Evolutionary conservation across 2,329 filamentous ascomycete genomes (phyloP).

Genomic region (Venturia oleaginea): DNA sequence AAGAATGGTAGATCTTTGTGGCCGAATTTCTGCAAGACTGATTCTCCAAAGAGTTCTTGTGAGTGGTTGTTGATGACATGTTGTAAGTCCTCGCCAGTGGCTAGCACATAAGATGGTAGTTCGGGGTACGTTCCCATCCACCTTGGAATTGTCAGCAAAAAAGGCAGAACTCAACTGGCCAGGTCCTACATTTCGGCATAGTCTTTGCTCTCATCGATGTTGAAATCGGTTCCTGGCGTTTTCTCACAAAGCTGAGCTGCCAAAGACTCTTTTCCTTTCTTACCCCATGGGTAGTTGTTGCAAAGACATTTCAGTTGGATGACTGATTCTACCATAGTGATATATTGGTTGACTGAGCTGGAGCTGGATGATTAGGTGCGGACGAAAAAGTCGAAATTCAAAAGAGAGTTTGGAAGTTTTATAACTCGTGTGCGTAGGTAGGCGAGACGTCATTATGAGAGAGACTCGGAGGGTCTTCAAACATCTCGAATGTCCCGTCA

Average conservation of each 20-base stretch:
- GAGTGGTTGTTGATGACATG: conserved; percentile 55
- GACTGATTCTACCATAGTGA: conserved; percentile 40
- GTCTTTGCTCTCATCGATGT: conserved; percentile 52
- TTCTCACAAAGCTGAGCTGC: conserved; percentile 57
- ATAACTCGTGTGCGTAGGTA: background rate
- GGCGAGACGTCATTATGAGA: conserved; percentile 7
- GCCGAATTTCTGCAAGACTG: conserved; percentile 52
- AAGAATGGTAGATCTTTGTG: conserved; percentile 59
- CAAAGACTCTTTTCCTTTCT: conserved; percentile 54
- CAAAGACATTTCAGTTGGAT: conserved; percentile 46
- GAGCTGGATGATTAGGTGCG: too few relatives aligned
- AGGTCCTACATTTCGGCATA: conserved; percentile 51
- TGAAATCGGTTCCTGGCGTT: conserved; percentile 54
- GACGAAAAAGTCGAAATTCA: background rate
- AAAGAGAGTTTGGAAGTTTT: background rate
- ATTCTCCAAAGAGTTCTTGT: conserved; percentile 54
- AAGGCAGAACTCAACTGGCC: background rate
- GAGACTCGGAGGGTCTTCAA: background rate
- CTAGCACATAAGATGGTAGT: conserved; percentile 51
- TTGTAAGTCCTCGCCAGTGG: conserved; percentile 54
- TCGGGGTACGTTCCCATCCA: conserved; percentile 73
- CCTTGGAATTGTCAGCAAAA: conserved; percentile 22
- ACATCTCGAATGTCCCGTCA: background rate
- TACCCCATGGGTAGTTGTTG: conserved; percentile 64
- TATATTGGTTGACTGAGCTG: background rate